phyloP scores from a whole-genome alignment of 768 basidiomycete species.

The Lactarius akahatsu region DNA sequence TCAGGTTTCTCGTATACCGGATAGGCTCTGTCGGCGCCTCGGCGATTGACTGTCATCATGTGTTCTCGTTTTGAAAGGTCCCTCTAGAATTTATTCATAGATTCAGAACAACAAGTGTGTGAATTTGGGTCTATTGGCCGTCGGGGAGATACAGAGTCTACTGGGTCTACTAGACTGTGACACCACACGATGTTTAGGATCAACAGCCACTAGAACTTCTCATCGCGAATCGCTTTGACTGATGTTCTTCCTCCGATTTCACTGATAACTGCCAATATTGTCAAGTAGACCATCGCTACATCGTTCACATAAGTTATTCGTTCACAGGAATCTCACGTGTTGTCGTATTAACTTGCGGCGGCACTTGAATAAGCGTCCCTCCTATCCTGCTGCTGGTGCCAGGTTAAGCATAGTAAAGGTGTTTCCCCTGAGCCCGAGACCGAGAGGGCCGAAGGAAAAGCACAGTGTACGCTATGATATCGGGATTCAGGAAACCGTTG shows the following conservation, averaged over 20 bases:
- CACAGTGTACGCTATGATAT: slow-evolving; percentile 8
- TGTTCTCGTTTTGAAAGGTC: neutral
- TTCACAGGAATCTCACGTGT: neutral
- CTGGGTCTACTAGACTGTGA: neutral
- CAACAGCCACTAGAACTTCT: neutral
- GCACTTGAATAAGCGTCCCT: slow-evolving; percentile 13
- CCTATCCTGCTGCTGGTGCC: neutral
- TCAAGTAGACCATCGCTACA: neutral
- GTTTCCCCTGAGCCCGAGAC: slow-evolving; percentile 2
- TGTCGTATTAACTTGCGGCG: slow-evolving; percentile 12
- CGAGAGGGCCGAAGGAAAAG: slow-evolving; percentile 6
- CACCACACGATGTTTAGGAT: neutral
- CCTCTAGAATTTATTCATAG: neutral
- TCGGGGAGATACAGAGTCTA: neutral
- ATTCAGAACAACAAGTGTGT: neutral
- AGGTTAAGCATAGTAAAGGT: slow-evolving; percentile 3
- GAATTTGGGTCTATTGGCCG: neutral
- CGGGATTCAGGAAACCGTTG: slow-evolving; percentile 9
- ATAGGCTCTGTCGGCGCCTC: slow-evolving; percentile 21
- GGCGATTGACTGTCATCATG: slow-evolving; percentile 3
- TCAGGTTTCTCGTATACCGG: slow-evolving; percentile 27
- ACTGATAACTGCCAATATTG: slow-evolving; percentile 3
- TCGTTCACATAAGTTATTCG: neutral
- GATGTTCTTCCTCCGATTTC: neutral
- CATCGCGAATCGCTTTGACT: slow-evolving; percentile 7